Conservation (phyloP, 768 basidiomycete genomes). For the Leccinum boreale region DNA sequence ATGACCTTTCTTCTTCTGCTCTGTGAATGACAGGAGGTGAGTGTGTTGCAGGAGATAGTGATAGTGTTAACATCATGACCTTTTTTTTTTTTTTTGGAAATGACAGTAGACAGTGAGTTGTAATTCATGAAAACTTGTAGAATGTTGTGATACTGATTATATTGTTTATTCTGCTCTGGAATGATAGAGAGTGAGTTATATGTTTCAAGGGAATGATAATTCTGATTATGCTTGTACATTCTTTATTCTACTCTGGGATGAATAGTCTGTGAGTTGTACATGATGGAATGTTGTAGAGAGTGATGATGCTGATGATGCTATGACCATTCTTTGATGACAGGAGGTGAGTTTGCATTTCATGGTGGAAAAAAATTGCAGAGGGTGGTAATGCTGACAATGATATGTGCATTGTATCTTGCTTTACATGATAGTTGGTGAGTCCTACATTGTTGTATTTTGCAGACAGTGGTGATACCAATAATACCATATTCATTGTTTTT, state of each 20-base stretch:
- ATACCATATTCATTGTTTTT: neutral
- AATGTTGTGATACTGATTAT: neutral
- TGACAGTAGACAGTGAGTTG: neutral
- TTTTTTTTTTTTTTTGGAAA: neutral
- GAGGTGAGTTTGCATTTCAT: neutral
- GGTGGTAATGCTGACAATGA: neutral
- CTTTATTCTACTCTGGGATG: neutral
- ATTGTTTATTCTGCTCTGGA: neutral
- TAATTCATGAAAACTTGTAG: neutral
- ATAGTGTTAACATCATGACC: neutral
- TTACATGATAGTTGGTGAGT: neutral
- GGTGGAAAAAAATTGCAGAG: neutral
- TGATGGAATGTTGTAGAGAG: neutral
- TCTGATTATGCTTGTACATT: neutral
- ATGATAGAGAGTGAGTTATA: neutral
- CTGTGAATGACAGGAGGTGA: neutral
- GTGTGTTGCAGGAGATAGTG: neutral
- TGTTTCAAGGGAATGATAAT: neutral
- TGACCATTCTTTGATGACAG: neutral
- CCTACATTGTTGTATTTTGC: neutral
- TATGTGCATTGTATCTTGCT: neutral
- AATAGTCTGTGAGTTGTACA: neutral
- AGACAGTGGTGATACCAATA: neutral
- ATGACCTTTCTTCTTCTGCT: neutral
- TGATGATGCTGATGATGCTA: neutral